Conservation (phyloP, 2,329 filamentous ascomycete species). For the Blastomyces emzantsi region DNA sequence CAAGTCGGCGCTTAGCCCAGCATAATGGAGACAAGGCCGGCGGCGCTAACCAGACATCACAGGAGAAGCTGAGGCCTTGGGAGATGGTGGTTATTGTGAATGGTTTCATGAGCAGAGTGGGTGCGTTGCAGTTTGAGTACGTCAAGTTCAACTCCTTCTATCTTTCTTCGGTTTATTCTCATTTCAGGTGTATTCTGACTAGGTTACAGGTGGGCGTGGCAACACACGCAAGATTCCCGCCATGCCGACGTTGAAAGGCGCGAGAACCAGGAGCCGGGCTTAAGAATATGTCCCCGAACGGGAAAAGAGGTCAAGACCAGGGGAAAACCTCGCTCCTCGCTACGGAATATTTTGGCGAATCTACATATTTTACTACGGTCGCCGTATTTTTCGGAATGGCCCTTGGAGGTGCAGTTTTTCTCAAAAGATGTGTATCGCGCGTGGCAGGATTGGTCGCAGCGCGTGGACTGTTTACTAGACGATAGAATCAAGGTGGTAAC, state of each 20-base stretch:
- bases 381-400: slow-evolving; percentile 73
- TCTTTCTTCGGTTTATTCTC: background rate
- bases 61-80: slow-evolving; percentile 66
- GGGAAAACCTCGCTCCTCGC: slow-evolving; percentile 48
- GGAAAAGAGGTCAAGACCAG: slow-evolving; percentile 41
- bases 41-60: slow-evolving; percentile 68
- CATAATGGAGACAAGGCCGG: slow-evolving; percentile 82
- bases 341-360: slow-evolving; percentile 66
- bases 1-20: slow-evolving; percentile 72
- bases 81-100: slow-evolving; percentile 81
- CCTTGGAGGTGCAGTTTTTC: slow-evolving; percentile 73
- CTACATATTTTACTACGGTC: slow-evolving; percentile 72
- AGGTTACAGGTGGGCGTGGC: slow-evolving; percentile 73
- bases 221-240: slow-evolving; percentile 69
- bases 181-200: background rate
- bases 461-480: slow-evolving; percentile 42
- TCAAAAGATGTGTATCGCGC: slow-evolving; percentile 55
- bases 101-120: slow-evolving; percentile 78
- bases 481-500: slow-evolving; percentile 46
- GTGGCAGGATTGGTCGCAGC: slow-evolving; percentile 55
- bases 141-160: slow-evolving; percentile 24
- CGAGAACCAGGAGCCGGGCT: slow-evolving; percentile 35
- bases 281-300: slow-evolving; percentile 29
- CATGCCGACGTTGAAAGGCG: slow-evolving; percentile 64
- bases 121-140: slow-evolving; percentile 89